Conservation (phyloP, 2,329 filamentous ascomycete species). For the Gyromitra esculenta region DNA sequence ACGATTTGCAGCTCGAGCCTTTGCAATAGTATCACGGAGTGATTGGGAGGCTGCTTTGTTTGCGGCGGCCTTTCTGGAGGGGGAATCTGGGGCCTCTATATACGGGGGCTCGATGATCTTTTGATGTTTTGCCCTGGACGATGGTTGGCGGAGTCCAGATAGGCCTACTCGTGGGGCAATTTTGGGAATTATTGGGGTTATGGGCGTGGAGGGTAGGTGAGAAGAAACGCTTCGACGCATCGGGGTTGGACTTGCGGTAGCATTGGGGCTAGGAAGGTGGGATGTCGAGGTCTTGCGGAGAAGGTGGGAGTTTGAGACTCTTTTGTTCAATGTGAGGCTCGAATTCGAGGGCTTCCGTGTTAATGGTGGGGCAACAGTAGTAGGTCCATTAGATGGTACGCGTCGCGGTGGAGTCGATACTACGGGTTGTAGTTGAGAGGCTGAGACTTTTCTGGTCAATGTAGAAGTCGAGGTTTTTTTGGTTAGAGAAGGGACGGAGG, state of each 20-base stretch:
- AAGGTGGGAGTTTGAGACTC: slow-evolving; percentile 50
- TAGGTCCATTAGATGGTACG: slow-evolving; percentile 38
- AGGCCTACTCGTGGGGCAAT: slow-evolving; percentile 17
- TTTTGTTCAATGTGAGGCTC: slow-evolving; percentile 41
- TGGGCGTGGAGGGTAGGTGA: slow-evolving; percentile 29
- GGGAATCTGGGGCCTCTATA: slow-evolving; percentile 41
- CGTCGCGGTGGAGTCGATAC: slow-evolving; percentile 44
- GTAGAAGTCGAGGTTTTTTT: slow-evolving; percentile 51
- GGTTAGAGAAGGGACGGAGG: slow-evolving; percentile 48
- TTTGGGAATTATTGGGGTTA: slow-evolving; percentile 34
- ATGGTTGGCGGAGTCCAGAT: slow-evolving; percentile 40
- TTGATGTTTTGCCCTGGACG: slow-evolving; percentile 11
- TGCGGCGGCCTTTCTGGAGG: slow-evolving; percentile 50
- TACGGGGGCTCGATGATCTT: slow-evolving; percentile 43
- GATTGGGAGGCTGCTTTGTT: slow-evolving; percentile 60
- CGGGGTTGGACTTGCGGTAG: slow-evolving; percentile 45
- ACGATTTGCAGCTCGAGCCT: slow-evolving; percentile 83
- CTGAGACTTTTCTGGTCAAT: slow-evolving; percentile 50
- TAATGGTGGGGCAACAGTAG: slow-evolving; percentile 43
- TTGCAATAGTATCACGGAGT: slow-evolving; percentile 88
- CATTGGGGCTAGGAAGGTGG: slow-evolving; percentile 42
- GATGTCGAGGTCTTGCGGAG: slow-evolving; percentile 43
- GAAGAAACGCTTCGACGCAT: slow-evolving; percentile 45
- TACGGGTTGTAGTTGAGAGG: slow-evolving; percentile 44
- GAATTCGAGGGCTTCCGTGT: slow-evolving; percentile 50